phyloP scores from a whole-genome alignment of 331 rosid species.

The Quercus lobata region DNA sequence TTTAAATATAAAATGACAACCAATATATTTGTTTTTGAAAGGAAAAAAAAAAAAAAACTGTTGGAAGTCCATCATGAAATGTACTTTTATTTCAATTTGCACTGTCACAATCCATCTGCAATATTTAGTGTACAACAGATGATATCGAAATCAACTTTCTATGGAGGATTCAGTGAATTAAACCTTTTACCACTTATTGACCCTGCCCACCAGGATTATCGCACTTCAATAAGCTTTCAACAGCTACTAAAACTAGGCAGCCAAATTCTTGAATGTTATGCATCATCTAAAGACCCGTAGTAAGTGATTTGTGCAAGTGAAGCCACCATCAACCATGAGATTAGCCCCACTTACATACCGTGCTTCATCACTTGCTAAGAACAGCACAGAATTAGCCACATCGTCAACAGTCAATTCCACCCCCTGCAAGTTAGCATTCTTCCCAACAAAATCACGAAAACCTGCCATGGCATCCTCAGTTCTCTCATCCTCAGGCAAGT shows the following conservation, averaged over 20 bases:
- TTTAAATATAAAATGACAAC: neutral
- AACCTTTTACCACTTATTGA: neutral
- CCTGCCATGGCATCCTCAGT: conserved; percentile 48
- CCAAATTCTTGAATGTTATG: neutral
- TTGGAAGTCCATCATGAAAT: neutral
- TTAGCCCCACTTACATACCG: conserved; percentile 72
- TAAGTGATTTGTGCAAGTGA: conserved; percentile 46
- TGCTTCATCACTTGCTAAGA: conserved; percentile 81
- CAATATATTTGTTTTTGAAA: neutral
- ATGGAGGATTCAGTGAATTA: neutral
- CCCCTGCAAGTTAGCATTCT: conserved; percentile 72
- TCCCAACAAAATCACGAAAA: conserved; percentile 36
- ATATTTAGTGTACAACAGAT: neutral
- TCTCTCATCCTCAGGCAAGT: conserved; percentile 65
- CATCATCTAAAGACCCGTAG: conserved; percentile 62
- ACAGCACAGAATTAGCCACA: conserved; percentile 82
- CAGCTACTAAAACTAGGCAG: neutral
- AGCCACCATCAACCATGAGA: conserved; percentile 83
- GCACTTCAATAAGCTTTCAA: neutral
- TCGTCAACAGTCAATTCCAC: conserved; percentile 54
- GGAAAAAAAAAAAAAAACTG: neutral
- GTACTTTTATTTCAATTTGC: neutral
- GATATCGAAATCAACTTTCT: neutral
- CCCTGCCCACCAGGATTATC: neutral
- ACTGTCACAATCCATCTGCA: neutral